Evolutionary conservation across 345 rosid species (phyloP).

Genomic region (Bruguiera sexangula): DNA sequence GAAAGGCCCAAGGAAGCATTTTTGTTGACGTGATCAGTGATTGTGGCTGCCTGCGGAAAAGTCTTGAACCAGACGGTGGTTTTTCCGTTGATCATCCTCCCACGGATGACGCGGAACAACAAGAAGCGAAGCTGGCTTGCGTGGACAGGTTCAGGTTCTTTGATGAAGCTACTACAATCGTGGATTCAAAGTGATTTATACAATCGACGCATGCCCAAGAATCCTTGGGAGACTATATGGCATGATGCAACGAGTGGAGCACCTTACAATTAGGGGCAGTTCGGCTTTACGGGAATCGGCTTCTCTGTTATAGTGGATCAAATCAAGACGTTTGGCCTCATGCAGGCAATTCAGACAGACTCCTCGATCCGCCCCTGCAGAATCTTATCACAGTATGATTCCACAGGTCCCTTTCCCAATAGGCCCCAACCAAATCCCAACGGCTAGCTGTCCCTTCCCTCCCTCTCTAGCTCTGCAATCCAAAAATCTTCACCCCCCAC

Average conservation of each 20-base stretch:
- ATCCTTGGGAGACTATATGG: slow-evolving; percentile 57
- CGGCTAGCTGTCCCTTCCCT: no score
- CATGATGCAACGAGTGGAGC: slow-evolving; percentile 50
- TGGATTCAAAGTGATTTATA: slow-evolving; percentile 44
- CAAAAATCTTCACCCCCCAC: not conserved
- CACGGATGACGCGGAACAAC: slow-evolving; percentile 3
- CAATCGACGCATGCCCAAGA: slow-evolving; percentile 33
- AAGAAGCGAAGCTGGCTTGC: slow-evolving; percentile 22
- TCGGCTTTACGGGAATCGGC: slow-evolving; percentile 53
- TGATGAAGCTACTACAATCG: slow-evolving; percentile 50
- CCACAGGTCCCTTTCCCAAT: no score
- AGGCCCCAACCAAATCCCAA: no score
- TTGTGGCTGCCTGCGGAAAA: slow-evolving; percentile 37
- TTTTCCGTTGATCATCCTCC: slow-evolving; percentile 40
- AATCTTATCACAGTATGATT: slow-evolving; percentile 34
- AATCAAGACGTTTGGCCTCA: slow-evolving; percentile 52
- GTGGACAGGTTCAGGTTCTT: slow-evolving; percentile 42
- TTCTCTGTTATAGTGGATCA: slow-evolving; percentile 62
- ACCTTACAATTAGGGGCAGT: slow-evolving; percentile 53
- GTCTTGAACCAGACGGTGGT: not conserved
- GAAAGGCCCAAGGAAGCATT: slow-evolving; percentile 53
- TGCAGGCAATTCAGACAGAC: slow-evolving; percentile 53
- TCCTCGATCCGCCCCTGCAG: slow-evolving; percentile 36
- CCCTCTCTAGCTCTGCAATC: not conserved
- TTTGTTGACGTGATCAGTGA: slow-evolving; percentile 51